Conservation (phyloP, 2,329 filamentous ascomycete genomes). For the Aspergillus spinulosporus region DNA sequence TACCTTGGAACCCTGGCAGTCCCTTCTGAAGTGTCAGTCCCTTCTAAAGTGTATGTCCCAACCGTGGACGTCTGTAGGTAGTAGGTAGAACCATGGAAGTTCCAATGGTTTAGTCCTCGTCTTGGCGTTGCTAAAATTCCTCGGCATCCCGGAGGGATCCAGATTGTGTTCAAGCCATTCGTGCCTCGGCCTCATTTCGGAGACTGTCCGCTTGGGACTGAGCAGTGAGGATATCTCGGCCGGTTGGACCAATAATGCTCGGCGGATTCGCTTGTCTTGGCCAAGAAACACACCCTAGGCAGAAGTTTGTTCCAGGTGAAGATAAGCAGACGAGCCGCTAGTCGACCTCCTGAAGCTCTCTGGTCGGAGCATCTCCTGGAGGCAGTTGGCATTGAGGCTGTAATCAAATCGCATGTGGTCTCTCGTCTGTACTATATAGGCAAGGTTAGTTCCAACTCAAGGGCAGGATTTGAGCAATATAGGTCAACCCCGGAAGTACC, state of each 20-base stretch:
- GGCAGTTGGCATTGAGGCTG: background rate
- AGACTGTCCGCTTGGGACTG: background rate
- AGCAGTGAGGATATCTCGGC: background rate
- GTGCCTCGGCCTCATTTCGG: background rate
- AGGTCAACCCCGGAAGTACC: background rate
- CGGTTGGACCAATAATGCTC: background rate
- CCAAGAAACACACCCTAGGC: background rate
- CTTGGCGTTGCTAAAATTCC: background rate
- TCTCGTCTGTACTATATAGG: background rate
- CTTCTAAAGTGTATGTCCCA: too few relatives aligned
- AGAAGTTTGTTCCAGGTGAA: background rate
- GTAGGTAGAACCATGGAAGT: background rate
- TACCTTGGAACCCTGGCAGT: too few relatives aligned
- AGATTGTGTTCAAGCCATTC: background rate
- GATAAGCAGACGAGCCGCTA: background rate
- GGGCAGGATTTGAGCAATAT: background rate
- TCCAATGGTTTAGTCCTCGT: background rate
- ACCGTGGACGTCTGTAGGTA: too few relatives aligned
- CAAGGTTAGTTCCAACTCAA: background rate
- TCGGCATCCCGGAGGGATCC: conserved; percentile 4
- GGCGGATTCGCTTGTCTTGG: too few relatives aligned
- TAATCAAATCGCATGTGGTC: background rate
- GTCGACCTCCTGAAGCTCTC: background rate
- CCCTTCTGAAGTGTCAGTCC: too few relatives aligned
- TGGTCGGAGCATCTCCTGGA: background rate